Percentiles rank a stretch among this genome's conserved stretches.
phyloP scores from a whole-genome alignment of 2,329 filamentous ascomycete genomes.

The Fragosphaeria purpurea region DNA sequence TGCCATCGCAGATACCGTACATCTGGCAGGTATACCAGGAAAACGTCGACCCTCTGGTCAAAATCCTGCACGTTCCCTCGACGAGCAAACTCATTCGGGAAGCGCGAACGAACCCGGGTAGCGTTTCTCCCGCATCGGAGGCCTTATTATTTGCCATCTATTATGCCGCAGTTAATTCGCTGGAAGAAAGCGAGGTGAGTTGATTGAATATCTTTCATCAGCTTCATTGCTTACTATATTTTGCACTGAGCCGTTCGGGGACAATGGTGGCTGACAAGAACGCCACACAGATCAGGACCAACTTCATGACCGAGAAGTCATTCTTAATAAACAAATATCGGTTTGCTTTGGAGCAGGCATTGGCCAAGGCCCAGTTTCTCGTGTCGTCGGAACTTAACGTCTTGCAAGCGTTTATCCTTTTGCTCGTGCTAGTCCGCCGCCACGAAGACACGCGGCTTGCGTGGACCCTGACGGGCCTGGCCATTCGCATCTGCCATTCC shows the following conservation, averaged over 20 bases:
- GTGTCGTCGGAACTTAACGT: constrained; percentile 48
- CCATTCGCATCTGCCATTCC: constrained; percentile 44
- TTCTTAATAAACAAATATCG: constrained; percentile 38
- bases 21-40: constrained; percentile 39
- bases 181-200: constrained; percentile 49
- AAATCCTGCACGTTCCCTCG: constrained; percentile 36
- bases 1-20: constrained; percentile 46
- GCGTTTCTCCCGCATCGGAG: constrained; percentile 45
- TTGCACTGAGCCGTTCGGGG: neutral
- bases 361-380: constrained; percentile 53
- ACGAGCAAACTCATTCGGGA: constrained; percentile 28
- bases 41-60: constrained; percentile 37
- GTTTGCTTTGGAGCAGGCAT: constrained; percentile 46
- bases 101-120: constrained; percentile 47
- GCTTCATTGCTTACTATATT: neutral
- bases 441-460: constrained; percentile 43
- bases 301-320: constrained; percentile 39
- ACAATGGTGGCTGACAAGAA: no score
- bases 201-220: no score
- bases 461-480: constrained; percentile 55
- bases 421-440: constrained; percentile 42
- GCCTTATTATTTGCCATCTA: constrained; percentile 56
- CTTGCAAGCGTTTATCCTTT: constrained; percentile 52
- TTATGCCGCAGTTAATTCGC: constrained; percentile 46
- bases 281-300: constrained; percentile 33